These are phyloP conservation scores for Colletotrichum orchidophilum DNA, from an alignment of 2,329 filamentous ascomycete genomes.

Conservation along the genomic window DNA sequence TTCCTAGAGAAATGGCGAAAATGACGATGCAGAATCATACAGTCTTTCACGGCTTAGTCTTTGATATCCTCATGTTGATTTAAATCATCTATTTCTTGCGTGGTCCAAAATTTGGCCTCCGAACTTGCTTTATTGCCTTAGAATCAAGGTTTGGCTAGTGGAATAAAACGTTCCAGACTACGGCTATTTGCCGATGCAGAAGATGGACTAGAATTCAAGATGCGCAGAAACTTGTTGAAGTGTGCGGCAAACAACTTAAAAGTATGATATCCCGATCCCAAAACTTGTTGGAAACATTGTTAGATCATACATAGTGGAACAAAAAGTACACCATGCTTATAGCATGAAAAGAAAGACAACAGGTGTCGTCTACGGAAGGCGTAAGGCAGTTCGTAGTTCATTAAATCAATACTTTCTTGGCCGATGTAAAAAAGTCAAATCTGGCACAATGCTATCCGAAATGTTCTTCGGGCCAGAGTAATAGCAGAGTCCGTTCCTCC, in stretches of 20 bases:
- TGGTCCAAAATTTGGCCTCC: not conserved
- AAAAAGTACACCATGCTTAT: no score
- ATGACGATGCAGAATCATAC: no score
- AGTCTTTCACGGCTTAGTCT: no score
- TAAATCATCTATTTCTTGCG: not conserved
- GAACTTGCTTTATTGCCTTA: not conserved
- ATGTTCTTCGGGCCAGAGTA: not conserved
- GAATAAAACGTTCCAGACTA: not conserved
- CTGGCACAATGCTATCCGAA: not conserved
- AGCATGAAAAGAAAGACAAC: not conserved
- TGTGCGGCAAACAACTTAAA: no score
- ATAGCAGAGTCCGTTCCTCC: no score
- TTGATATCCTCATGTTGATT: not conserved
- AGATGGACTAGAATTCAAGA: not conserved
- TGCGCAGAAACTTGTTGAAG: not conserved
- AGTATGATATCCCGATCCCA: no score
- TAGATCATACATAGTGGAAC: no score
- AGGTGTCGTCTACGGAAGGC: accelerated
- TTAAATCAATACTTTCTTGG: not conserved
- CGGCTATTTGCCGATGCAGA: not conserved
- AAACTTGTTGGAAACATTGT: no score
- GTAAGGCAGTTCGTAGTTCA: not conserved
- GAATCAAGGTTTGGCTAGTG: not conserved
- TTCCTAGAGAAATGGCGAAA: no score
- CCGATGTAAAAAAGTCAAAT: not conserved